A percentile compares a stretch with the other conserved stretches of the same genome.
phyloP scores from a whole-genome alignment of 202 grass and related monocot species.

The Saccharum hybrid region DNA sequence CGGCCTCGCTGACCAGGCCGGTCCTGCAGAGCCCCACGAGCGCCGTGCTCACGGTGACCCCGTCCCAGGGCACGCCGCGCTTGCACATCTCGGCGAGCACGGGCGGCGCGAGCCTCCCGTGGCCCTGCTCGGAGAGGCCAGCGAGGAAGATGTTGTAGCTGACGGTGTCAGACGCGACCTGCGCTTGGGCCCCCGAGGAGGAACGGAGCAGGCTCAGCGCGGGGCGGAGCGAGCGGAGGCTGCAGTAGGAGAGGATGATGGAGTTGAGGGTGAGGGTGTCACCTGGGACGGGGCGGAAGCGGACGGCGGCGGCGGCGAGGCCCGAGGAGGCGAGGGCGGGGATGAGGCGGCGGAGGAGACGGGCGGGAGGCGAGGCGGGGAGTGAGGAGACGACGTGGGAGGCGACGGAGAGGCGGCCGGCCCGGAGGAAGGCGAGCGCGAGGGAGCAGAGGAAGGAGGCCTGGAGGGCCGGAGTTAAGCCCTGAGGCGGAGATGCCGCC shows the following conservation, averaged over 20 bases:
- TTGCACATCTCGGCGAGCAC: conserved; percentile 85
- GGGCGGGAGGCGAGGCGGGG: conserved; percentile 31
- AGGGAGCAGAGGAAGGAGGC: conserved; percentile 77
- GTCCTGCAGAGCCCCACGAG: conserved; percentile 60
- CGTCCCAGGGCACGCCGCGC: conserved; percentile 67
- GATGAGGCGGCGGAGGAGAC: conserved; percentile 69
- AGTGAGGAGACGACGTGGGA: conserved; percentile 51
- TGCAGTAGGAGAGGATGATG: conserved; percentile 74
- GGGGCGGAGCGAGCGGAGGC: conserved; percentile 61
- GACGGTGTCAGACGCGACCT: conserved; percentile 38
- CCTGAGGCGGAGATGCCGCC: conserved; percentile 9
- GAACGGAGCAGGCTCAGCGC: conserved; percentile 53
- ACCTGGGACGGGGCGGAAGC: conserved; percentile 55
- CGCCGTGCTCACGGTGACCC: conserved; percentile 60
- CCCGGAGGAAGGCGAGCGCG: conserved; percentile 63
- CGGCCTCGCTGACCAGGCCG: conserved; percentile 50
- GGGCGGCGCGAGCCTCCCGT: conserved; percentile 42
- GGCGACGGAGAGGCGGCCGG: conserved; percentile 59
- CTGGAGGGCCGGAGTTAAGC: conserved; percentile 41
- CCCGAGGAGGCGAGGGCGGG: conserved; percentile 67
- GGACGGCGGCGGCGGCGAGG: conserved; percentile 57
- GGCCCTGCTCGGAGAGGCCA: conserved; percentile 57
- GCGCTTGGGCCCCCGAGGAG: not conserved
- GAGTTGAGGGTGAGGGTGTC: conserved; percentile 65
- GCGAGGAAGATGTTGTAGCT: conserved; percentile 77